Evolutionary conservation across 768 basidiomycete genomes (phyloP), one percentile per base, ranked within the genome.

Genomic region (Tylopilus sp.): DNA sequence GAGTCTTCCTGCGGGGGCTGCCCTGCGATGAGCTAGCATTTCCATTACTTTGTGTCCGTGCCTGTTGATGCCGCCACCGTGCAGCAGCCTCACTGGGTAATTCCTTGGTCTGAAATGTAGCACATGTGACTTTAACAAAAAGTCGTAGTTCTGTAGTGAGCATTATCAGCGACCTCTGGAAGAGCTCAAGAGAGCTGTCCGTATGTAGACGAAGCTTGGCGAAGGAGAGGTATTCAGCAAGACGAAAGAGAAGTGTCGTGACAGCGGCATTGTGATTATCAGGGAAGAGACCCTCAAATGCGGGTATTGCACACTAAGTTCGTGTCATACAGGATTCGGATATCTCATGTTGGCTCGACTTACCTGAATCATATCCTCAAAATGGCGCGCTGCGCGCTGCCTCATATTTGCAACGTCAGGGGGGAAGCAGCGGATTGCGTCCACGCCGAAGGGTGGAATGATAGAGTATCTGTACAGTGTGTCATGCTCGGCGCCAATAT

Each of bases 341-440:
- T n/a, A n/a, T n/a, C n/a, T n/a, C n/a, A n/a, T n/a, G n/a, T n/a
- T n/a, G n/a, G n/a, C n/a, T n/a, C n/a, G n/a, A 9, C 17, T n/a
- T 12, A 61, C 78, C 68, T 78, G 76, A 1, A 78, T 59, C 2
- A 76, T 53, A 38, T 79, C 75, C 47, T 78, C 74, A 48, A 72
- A 78, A 36, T 79, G 71, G 0, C 72, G 58, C 0, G 68, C 77
- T 12, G 71, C 71, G 3, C 72, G 45, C 26, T 72, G 66, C 36
- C 69, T 71, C 66, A 74, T 67, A 9, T 67, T 70, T 0, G 72
- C 1, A 4, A 69, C 65, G 55, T 77, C 74, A 0, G 37, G 52
- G 17, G 57, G 45, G 44, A 78, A 78, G 16, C 56, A 50, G 0
- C 71, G 66, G 9, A 79, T 78, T 5, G 30, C 30, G 33, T 40